Evolutionary conservation across 1,284 basidiomycete species (phyloP).

Genomic region (Exobasidium cylindrosporum): DNA sequence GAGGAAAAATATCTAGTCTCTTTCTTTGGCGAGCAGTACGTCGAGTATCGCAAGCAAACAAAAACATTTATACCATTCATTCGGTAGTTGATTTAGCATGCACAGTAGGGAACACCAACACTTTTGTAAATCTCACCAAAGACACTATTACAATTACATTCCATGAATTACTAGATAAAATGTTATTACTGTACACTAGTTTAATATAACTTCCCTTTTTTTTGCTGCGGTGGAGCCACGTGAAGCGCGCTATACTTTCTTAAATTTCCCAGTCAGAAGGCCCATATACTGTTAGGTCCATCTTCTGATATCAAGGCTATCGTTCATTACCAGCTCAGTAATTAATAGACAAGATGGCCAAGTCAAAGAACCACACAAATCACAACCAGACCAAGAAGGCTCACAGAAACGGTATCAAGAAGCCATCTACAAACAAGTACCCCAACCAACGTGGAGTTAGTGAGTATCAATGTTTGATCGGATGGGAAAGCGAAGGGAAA

Average conservation of each 20-base stretch:
- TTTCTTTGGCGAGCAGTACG: slow-evolving; percentile 80
- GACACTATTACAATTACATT: too few relatives aligned
- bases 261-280: not conserved
- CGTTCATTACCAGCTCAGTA: not conserved
- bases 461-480: slow-evolving; percentile 50
- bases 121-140: too few relatives aligned
- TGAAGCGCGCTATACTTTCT: not conserved
- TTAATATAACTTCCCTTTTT: too few relatives aligned
- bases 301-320: not conserved
- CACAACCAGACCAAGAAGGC: slow-evolving; percentile 69
- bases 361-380: slow-evolving; percentile 21
- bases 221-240: not conserved
- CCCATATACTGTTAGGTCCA: not conserved
- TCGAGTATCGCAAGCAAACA: slow-evolving; percentile 67
- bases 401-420: slow-evolving; percentile 76
- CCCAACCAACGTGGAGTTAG: slow-evolving; percentile 79
- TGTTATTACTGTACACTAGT: too few relatives aligned
- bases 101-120: too few relatives aligned
- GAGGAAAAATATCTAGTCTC: slow-evolving; percentile 71
- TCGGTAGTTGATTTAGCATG: slow-evolving; percentile 11
- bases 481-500: not conserved
- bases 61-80: slow-evolving; percentile 66
- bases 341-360: slow-evolving; percentile 22
- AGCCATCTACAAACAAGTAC: slow-evolving; percentile 67
- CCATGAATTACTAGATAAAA: too few relatives aligned